A percentile compares a stretch with the other conserved stretches of the same genome.
Conservation (phyloP, 768 basidiomycete genomes). For the Phlebiopsis gigantea region DNA sequence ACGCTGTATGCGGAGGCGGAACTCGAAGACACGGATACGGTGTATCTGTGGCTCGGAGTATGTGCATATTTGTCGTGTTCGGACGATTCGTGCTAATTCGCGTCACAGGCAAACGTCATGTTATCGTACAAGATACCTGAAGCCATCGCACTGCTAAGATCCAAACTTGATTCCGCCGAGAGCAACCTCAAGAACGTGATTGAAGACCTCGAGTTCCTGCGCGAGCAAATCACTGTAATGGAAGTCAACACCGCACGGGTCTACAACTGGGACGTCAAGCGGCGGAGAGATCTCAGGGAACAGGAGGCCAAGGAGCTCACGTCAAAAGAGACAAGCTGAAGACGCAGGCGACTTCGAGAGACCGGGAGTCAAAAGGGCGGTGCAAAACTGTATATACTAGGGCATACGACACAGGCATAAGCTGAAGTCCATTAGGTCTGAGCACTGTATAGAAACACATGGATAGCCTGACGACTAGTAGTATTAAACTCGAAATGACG, state of each 20-base stretch:
- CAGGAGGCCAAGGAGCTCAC: constrained; percentile 26
- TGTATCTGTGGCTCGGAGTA: constrained; percentile 96
- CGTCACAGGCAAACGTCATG: constrained; percentile 89
- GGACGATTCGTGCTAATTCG: neutral
- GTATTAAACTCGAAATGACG: neutral
- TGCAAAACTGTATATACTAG: neutral
- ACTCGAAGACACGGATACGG: constrained; percentile 80
- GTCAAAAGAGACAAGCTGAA: constrained; percentile 9
- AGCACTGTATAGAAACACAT: neutral
- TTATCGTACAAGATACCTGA: constrained; percentile 82
- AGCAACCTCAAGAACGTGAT: constrained; percentile 57
- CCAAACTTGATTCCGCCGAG: constrained; percentile 73
- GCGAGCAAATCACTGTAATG: constrained; percentile 96
- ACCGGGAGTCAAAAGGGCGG: neutral
- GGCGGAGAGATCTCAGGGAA: constrained; percentile 56
- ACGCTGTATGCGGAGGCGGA: constrained; percentile 92
- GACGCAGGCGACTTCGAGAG: neutral
- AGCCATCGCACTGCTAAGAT: constrained; percentile 67
- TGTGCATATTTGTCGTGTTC: constrained; percentile 22
- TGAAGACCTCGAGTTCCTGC: constrained; percentile 88
- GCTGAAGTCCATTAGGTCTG: neutral
- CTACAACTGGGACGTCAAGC: constrained; percentile 94
- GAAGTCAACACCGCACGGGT: constrained; percentile 92
- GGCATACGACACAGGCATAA: neutral
- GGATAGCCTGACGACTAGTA: neutral